Evolutionary conservation across 345 rosid genomes (phyloP).

Genomic region (Gossypium turneri): DNA sequence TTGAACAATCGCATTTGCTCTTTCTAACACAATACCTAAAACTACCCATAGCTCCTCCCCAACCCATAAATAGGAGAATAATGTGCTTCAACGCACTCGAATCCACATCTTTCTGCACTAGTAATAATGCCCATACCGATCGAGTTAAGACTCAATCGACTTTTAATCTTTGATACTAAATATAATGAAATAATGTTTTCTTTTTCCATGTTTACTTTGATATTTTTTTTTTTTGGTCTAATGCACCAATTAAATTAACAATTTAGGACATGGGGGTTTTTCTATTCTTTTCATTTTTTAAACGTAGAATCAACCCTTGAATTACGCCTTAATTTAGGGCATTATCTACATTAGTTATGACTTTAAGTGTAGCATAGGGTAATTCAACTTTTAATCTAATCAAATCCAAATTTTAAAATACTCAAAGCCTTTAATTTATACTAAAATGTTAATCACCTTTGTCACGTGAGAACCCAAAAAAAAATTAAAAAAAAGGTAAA

Average conservation of each 20-base stretch:
- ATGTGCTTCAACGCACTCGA: rapidly evolving
- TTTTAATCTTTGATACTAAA: too few relatives aligned
- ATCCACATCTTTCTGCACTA: too few relatives aligned
- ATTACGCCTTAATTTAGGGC: constrained; percentile 56
- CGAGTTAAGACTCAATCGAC: too few relatives aligned
- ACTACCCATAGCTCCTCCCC: rapidly evolving
- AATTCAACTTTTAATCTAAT: background rate
- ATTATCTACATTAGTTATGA: constrained; percentile 22
- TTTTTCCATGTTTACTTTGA: too few relatives aligned
- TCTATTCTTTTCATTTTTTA: background rate
- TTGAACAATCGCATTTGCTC: too few relatives aligned
- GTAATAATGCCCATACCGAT: rapidly evolving
- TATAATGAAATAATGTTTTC: too few relatives aligned
- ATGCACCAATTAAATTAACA: background rate
- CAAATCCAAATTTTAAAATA: background rate
- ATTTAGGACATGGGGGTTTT: background rate
- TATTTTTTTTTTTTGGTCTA: too few relatives aligned
- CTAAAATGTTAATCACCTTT: too few relatives aligned
- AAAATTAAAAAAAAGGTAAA: background rate
- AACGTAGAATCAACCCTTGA: constrained; percentile 26
- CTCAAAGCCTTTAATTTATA: background rate
- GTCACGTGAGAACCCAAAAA: background rate
- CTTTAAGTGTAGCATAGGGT: constrained; percentile 5
- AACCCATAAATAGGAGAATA: too few relatives aligned
- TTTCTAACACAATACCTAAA: too few relatives aligned